Evolutionary conservation across 805 yeast species (phyloP), one percentile per base, ranked within the genome.

Genomic region (Henningerozyma blattae): DNA sequence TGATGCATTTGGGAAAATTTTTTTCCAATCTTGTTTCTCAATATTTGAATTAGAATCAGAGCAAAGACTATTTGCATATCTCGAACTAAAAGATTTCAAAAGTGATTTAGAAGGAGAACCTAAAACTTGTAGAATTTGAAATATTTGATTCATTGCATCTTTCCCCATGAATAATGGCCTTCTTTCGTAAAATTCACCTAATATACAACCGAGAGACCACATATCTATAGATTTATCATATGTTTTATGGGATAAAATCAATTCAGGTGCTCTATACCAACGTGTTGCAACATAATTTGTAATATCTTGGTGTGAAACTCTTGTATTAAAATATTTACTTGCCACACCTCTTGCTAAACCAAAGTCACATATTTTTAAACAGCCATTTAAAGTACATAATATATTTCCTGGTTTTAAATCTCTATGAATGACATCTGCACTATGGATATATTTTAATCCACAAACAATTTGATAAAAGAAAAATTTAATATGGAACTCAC

Each of bases 261-360:
- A 64, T 48, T 87, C 97, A 0, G 97, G 97, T 0, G 96, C 95
- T 30, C 97, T 65, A 49, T 87, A 87, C 95, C 95, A 87, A 37
- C 96, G 61, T 0, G 96, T 87, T 0, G 95, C 95, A 17, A 87
- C 95, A 50, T 87, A 87, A 45, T 75, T 77, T 9, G 94, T 82
- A 18, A 82, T 81, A 13, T 70, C 64, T 20, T 60, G 48, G 13
- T 42, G 32, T 13, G 18, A 4, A n/a, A 22, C 16, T 10, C 17
- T 15, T 22, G 37, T 27, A n/a, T 24, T 15, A 14, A 52, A 43
- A 39, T 39, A 58, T 34, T 50, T 48, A 7, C 58, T 52, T 1
- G 63, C 55, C 10, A 84, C 64, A 1, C 94, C 93, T 49, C 96
- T 64, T 1, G 96, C 94, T 24, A 87, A 62, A 0, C 97, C 97